These are phyloP conservation scores for Geranium incanum DNA, from an alignment of 441 rosid genomes.

Conservation along the genomic window DNA sequence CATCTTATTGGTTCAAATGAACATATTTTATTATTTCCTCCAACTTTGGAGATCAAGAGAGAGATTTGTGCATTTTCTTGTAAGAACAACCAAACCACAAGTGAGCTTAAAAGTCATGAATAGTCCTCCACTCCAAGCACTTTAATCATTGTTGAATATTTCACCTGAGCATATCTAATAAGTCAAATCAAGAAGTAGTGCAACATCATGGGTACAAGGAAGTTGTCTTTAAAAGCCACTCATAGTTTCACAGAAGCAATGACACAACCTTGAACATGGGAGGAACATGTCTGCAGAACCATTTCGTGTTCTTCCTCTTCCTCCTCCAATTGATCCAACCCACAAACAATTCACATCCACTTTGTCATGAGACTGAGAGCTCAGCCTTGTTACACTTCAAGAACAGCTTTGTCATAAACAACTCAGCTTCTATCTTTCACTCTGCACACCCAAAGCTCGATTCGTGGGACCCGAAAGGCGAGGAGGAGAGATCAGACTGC, in stretches of 20 bases:
- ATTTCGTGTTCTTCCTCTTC: constrained; percentile 4
- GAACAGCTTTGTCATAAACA: constrained; percentile 7
- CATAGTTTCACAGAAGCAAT: not conserved
- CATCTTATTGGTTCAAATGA: not conserved
- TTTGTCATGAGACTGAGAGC: constrained; percentile 19
- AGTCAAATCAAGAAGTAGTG: not conserved
- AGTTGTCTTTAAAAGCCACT: not conserved
- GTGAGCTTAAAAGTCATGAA: not conserved
- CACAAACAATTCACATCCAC: not conserved
- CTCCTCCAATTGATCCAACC: not conserved
- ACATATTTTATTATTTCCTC: too few relatives aligned
- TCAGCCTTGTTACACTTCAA: constrained; percentile 28
- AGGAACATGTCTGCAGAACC: not conserved
- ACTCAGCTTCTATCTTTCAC: not conserved
- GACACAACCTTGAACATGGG: not conserved
- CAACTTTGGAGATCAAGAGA: not conserved
- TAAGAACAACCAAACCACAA: not conserved
- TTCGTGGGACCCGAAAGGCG: constrained; percentile 20
- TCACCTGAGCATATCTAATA: not conserved
- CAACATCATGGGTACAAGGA: not conserved
- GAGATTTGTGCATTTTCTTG: not conserved
- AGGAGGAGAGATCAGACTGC: constrained; percentile 24
- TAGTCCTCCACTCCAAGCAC: not conserved
- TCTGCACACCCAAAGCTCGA: constrained; percentile 18
- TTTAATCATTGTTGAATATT: not conserved